Evolutionary conservation across 257 asterid species (phyloP), one percentile per base, ranked within the genome.

Genomic region (Misopates orontium): DNA sequence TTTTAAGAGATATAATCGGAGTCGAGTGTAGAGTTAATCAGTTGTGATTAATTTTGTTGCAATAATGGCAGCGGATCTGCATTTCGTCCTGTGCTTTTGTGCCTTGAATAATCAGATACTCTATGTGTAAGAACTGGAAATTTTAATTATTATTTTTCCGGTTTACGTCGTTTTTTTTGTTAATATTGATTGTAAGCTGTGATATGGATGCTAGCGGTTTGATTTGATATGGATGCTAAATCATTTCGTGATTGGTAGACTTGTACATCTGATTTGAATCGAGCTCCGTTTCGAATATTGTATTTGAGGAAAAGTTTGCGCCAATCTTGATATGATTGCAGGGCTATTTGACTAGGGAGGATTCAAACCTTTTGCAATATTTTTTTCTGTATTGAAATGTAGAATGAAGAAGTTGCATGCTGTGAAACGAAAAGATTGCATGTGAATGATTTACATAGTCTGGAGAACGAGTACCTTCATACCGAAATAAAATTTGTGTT

Each of bases 41-140:
- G 12, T 58, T 56, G 62, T 23, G 62, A 50, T 19, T n/a, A n/a
- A n/a, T 54, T 56, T 66, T 68, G 0, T 66, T 7, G 45, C 10
- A 21, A 28, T 71, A 56, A 68, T 77, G 75, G 67, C 16, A 55
- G 73, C 66, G 87, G 85, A 90, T 87, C 89, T 78, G 82, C 71
- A 60, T 71, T 77, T 67, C 75, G 69, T 72, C 74, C 50, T 74
- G 78, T 75, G 53, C 71, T 62, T 60, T 66, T 52, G 73, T 55
- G 61, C 81, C 77, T 73, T 45, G 73, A 52, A 40, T 73, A 64
- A 59, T 67, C 77, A 31, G 64, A 72, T 71, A 25, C 44, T 77
- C 60, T 77, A 80, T 83, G 66, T 62, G 91, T 84, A 80, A 84
- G 95, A 75, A 80, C 86, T 73, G 76, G 52, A 28, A 28, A 7